Base-by-base conservation (phyloP, 202 grass and related monocot genomes). In the Eragrostis tef region DNA sequence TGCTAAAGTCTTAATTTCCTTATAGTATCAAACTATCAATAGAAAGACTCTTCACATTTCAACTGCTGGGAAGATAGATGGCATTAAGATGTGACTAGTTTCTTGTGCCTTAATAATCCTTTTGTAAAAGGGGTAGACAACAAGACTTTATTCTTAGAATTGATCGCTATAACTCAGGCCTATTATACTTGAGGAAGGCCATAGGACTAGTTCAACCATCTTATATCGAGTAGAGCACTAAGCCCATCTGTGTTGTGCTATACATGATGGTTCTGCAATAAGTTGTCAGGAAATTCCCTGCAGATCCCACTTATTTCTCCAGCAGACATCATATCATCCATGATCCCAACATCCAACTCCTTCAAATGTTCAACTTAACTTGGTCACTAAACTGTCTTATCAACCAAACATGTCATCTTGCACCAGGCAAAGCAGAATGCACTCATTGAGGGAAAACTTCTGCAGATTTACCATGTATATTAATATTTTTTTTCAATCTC, bases 1-100 rank as follows among this genome's bases (percentile, higher is more conserved):
- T 85, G 59, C 13, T 59, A 20, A 73, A 73, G 15, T 85, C 50
- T 29, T 77, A 25, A 4, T 77, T 61, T 31, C 45, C 88, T 71
- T 75, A 25, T 79, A 34, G 49, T 65, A 25, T 31, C 29, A 31
- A 31, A 31, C 29, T 31, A 31, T 71, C 77, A 67, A 41, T 41
- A 79, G 2, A 4, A 83, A 3, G 29, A 31, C 21, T 80, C n/a
- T n/a, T 66, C 21, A 22, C 8, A 15, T 72, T 51, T 81, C 27
- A 12, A 72, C 59, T 3, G 11, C 22, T 79, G 15, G 53, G 11
- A 39, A 76, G 75, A 81, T 57, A 70, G 46, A 80, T 22, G 3
- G 25, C 49, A n/a, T 77, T 81, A 71, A 7, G 11, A 17, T 42
- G 11, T 50, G 15, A 48, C 59, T 43, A 44, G 15, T 54, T 54